These are phyloP conservation scores for Berberis vulgaris DNA, from an alignment of 164 flowering plant species.

Conservation along the genomic window DNA sequence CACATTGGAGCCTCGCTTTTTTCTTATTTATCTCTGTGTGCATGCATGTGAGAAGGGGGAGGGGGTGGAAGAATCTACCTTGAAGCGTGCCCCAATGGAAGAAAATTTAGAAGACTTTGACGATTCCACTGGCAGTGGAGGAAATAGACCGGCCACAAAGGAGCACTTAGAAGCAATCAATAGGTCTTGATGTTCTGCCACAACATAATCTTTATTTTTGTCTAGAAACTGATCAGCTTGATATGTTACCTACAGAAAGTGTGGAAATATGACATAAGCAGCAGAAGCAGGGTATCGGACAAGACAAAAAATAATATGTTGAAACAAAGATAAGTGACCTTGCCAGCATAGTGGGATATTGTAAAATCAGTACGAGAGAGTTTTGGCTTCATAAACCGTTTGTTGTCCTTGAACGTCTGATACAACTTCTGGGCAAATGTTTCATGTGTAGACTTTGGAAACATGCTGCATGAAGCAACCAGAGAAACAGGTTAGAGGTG, in stretches of 20 bases:
- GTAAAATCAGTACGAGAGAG: constrained; percentile 91
- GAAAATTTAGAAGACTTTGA: constrained; percentile 86
- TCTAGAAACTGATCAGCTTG: constrained; percentile 81
- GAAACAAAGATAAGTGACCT: constrained; percentile 35
- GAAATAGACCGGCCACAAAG: constrained; percentile 75
- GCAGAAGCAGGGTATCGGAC: background rate
- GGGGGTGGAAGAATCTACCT: constrained; percentile 29
- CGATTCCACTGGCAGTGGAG: constrained; percentile 67
- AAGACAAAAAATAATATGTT: background rate
- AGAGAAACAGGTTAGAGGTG: constrained; percentile 1
- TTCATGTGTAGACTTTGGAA: constrained; percentile 97
- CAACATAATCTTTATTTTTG: constrained; percentile 96
- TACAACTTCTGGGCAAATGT: constrained; percentile 97
- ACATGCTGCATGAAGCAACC: constrained; percentile 62
- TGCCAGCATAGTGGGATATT: constrained; percentile 93
- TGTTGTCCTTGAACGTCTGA: constrained; percentile 73
- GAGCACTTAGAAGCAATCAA: constrained; percentile 69
- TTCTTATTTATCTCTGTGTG: background rate
- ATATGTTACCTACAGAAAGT: constrained; percentile 53
- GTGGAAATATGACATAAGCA: background rate
- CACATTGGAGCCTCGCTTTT: too few species aligned
- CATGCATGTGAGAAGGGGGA: background rate
- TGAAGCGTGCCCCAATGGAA: constrained; percentile 89
- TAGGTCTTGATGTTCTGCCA: constrained; percentile 91
- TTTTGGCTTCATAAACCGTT: constrained; percentile 93